phyloP scores from a whole-genome alignment of 768 basidiomycete genomes.

The Boletus tomentosulus region DNA sequence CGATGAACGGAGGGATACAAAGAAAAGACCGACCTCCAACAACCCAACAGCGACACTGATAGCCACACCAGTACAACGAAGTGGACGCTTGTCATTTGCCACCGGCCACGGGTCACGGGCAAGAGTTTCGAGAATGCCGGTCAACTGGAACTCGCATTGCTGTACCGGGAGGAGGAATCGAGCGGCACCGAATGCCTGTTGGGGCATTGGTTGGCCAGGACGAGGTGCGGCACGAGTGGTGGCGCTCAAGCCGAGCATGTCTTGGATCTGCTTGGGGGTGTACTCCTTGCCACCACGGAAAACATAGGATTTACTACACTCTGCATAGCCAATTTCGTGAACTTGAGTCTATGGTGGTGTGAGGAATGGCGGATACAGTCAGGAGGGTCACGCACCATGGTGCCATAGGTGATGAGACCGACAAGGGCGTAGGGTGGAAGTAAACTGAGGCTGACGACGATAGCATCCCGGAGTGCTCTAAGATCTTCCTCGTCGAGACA shows the following conservation, averaged over 20 bases:
- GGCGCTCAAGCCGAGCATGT: constrained; percentile 85
- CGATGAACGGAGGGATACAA: neutral
- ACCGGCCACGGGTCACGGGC: constrained; percentile 96
- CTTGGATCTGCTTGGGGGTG: constrained; percentile 91
- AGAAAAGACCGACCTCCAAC: constrained; percentile 57
- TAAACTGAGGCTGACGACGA: constrained; percentile 89
- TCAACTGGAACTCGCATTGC: constrained; percentile 95
- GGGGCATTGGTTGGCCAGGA: constrained; percentile 77
- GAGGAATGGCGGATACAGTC: neutral
- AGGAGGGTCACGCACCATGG: constrained; percentile 64
- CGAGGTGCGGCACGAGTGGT: constrained; percentile 81
- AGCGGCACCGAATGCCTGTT: constrained; percentile 77
- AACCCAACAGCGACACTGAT: constrained; percentile 90
- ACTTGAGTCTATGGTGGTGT: constrained; percentile 76
- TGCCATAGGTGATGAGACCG: constrained; percentile 93
- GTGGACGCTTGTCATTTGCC: constrained; percentile 85
- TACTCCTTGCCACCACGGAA: constrained; percentile 99
- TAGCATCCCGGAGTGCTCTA: constrained; percentile 90
- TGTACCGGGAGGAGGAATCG: constrained; percentile 89
- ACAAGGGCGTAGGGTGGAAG: constrained; percentile 94
- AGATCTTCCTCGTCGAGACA: constrained; percentile 95
- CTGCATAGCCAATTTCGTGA: constrained; percentile 93
- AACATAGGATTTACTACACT: constrained; percentile 97
- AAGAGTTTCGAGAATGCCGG: constrained; percentile 84
- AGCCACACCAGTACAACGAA: constrained; percentile 94